Percentiles rank a stretch among this genome's conserved stretches.
Conservation (phyloP, 2,329 filamentous ascomycete genomes). For the Ophiosphaerella korrae region DNA sequence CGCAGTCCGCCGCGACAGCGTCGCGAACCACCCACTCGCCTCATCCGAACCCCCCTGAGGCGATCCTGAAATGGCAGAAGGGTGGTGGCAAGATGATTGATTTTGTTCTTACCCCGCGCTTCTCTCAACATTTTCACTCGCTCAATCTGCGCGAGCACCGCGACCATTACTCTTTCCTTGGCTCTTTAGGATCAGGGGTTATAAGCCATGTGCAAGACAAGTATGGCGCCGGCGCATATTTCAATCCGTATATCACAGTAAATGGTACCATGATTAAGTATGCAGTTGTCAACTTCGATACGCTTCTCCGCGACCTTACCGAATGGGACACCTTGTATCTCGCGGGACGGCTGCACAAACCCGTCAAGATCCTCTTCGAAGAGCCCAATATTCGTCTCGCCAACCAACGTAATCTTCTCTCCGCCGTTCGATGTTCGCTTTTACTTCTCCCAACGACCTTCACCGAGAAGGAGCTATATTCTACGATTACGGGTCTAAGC, state of each 20-base stretch:
- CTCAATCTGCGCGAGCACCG: conserved; percentile 88
- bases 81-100: conserved; percentile 96
- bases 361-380: conserved; percentile 95
- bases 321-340: conserved; percentile 95
- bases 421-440: conserved; percentile 86
- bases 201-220: conserved; percentile 85
- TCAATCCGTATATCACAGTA: conserved; percentile 92
- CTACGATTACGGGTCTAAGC: conserved; percentile 87
- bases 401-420: conserved; percentile 94
- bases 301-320: conserved; percentile 81
- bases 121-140: conserved; percentile 96
- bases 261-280: conserved; percentile 98
- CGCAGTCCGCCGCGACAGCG: conserved; percentile 65
- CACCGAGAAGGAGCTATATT: conserved; percentile 85
- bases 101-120: conserved; percentile 94
- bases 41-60: conserved; percentile 80
- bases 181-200: conserved; percentile 79
- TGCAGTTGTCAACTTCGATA: conserved; percentile 92
- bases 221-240: conserved; percentile 94
- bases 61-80: conserved; percentile 82
- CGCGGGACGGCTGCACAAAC: conserved; percentile 94
- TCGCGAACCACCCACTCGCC: conserved; percentile 64
- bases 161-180: conserved; percentile 88
- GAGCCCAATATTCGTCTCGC: conserved; percentile 89
- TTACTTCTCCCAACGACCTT: conserved; percentile 84